Base-by-base conservation (phyloP, 306 rosid species). In the Vigna angularis region DNA sequence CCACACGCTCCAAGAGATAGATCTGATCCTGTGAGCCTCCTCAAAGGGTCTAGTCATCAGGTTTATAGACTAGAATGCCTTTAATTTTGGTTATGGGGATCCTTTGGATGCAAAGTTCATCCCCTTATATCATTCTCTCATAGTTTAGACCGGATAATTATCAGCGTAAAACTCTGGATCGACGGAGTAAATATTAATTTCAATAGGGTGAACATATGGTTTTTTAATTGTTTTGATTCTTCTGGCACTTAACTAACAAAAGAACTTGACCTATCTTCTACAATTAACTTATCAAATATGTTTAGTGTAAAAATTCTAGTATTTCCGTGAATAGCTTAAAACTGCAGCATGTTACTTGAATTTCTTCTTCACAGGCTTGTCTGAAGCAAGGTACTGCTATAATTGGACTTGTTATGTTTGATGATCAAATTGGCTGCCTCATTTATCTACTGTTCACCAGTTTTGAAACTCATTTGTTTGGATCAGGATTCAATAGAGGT, bases 401-500 rank as follows among this genome's bases (percentile, higher is more conserved):
- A 85, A 85, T 91, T 93, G 94, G 86, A 90, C 97, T 91, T 93
- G 96, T 90, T 88, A 90, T 90, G 86, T 90, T 90, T 96, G 99
- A 93, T 96, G 92, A 88, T 90, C 97, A 87, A 91, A 88, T 88
- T 91, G 91, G 93, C 84, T 93, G 94, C 94, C 79, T 83, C 93
- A 85, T 96, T 93, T 91, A 86, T 90, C 94, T 89, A 88, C 98
- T 91, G 92, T 96, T 93, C 93, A 87, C 91, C 98, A 91, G 91
- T 93, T 93, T 89, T 93, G 93, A 83, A 85, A 88, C 91, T 88
- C 96, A 86, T 90, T 88, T 96, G 92, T 93, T 91, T 91, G 96
- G 99, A 96, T 96, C 98, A 84, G 98, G 91, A 91, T 93, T 87
- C 91, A 58, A 75, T 90, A 96, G 99, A 91, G 99, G 99, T 93